Evolutionary conservation across 495 filamentous ascomycete genomes (phyloP).

Genomic region (Talaromyces nanjingensis): DNA sequence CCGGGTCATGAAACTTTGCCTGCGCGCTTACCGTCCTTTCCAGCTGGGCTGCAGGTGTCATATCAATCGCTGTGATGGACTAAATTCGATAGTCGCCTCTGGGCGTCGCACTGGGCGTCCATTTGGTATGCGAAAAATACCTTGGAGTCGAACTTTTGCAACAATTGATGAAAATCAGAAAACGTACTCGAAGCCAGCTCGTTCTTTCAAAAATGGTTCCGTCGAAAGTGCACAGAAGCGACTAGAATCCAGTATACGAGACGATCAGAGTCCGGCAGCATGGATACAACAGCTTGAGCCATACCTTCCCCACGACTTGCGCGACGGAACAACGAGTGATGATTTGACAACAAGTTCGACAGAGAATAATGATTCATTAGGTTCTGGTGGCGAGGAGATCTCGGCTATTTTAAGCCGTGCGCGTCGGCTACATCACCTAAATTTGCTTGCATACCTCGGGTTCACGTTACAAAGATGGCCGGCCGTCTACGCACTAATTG

Average conservation of each 20-base stretch:
- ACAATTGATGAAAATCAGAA: not conserved
- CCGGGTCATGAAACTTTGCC: constrained; percentile 42
- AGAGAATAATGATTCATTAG: constrained; percentile 1
- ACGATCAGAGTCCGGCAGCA: constrained; percentile 14
- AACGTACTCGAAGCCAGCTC: not conserved
- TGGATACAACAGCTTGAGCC: constrained; percentile 41
- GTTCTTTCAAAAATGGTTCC: not conserved
- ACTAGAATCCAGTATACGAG: constrained; percentile 12
- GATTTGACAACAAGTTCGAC: constrained; percentile 9
- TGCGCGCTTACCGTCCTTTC: constrained; percentile 30
- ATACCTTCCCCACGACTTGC: constrained; percentile 33
- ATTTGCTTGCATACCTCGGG: constrained; percentile 38
- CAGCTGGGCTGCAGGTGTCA: constrained; percentile 25
- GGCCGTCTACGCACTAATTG: constrained; percentile 31
- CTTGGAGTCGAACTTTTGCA: not conserved
- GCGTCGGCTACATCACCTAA: constrained; percentile 13
- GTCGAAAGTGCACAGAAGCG: not conserved
- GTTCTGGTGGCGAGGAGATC: constrained; percentile 21
- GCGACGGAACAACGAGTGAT: constrained; percentile 12
- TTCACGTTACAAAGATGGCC: constrained; percentile 37
- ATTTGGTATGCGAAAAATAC: not conserved
- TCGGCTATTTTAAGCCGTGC: constrained; percentile 8
- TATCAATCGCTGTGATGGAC: not conserved
- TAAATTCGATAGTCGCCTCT: not conserved
- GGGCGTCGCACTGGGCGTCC: not conserved